phyloP scores from a whole-genome alignment of 495 filamentous ascomycete species.

The Viridothelium virens region DNA sequence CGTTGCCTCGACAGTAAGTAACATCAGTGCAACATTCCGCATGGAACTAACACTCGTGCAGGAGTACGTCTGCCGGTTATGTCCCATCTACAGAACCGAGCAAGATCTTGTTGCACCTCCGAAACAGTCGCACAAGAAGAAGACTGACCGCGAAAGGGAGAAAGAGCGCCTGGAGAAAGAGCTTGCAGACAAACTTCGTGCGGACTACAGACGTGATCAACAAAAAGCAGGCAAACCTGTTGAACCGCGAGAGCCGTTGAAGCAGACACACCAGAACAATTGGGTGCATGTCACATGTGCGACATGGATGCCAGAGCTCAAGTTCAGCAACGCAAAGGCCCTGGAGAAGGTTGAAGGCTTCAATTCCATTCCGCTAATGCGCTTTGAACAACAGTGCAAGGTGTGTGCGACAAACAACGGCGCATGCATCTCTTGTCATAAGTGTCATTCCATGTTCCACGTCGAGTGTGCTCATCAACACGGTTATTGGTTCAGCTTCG shows the following conservation, averaged over 20 bases:
- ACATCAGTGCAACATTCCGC: not conserved
- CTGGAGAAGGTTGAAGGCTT: slow-evolving; percentile 84
- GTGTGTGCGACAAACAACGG: slow-evolving; percentile 68
- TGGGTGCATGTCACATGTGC: slow-evolving; percentile 97
- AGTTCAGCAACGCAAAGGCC: slow-evolving; percentile 73
- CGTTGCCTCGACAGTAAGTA: slow-evolving; percentile 68
- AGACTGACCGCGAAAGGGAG: slow-evolving; percentile 83
- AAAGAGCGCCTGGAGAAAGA: slow-evolving; percentile 80
- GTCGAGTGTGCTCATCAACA: slow-evolving; percentile 81
- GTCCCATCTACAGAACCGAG: slow-evolving; percentile 66
- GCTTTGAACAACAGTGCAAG: slow-evolving; percentile 71
- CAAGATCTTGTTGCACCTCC: slow-evolving; percentile 78
- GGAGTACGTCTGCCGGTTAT: slow-evolving; percentile 88
- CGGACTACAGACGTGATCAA: slow-evolving; percentile 75
- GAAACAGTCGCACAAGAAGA: slow-evolving; percentile 82
- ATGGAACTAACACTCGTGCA: slow-evolving; percentile 35
- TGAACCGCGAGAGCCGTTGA: slow-evolving; percentile 82
- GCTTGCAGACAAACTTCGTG: slow-evolving; percentile 60
- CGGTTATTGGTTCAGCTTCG: slow-evolving; percentile 77
- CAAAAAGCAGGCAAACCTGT: slow-evolving; percentile 70
- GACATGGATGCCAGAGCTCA: slow-evolving; percentile 83
- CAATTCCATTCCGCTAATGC: slow-evolving; percentile 58
- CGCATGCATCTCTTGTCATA: slow-evolving; percentile 73
- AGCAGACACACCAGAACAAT: slow-evolving; percentile 87
- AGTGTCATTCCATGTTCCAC: slow-evolving; percentile 76